phyloP scores from a whole-genome alignment of 352 stramenopile species.

The Globisporangium rhizosaccharum region DNA sequence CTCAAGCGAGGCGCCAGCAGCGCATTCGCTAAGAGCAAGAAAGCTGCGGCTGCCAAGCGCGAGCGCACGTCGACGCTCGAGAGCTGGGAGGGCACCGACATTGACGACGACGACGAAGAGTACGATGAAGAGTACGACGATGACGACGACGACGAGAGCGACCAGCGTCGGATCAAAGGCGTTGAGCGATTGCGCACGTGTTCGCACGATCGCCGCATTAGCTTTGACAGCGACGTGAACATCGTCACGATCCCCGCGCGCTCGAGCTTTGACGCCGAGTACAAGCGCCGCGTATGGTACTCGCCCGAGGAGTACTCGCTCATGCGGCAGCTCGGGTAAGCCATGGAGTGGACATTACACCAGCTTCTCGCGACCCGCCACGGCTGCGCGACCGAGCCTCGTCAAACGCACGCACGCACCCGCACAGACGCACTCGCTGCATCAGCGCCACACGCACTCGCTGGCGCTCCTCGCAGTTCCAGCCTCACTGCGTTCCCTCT shows the following conservation, averaged over 20 bases:
- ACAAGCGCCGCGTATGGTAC: conserved; percentile 80
- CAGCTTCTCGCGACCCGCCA: no score
- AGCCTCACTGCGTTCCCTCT: no score
- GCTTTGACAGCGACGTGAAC: conserved; percentile 67
- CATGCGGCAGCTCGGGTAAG: conserved; percentile 33
- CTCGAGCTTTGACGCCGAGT: conserved; percentile 66
- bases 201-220: conserved; percentile 70
- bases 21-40: conserved; percentile 20
- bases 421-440: no score
- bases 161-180: conserved; percentile 9
- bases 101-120: conserved; percentile 48
- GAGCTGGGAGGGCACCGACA: conserved; percentile 49
- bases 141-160: conserved; percentile 41
- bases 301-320: conserved; percentile 54
- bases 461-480: no score
- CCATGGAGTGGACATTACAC: no score
- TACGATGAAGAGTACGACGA: conserved; percentile 41
- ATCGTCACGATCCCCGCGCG: conserved; percentile 68
- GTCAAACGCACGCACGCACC: no score
- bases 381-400: no score
- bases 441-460: no score
- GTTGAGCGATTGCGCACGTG: conserved; percentile 51
- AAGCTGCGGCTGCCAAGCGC: conserved; percentile 25
- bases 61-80: conserved; percentile 53
- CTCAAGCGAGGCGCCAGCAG: conserved; percentile 7